phyloP scores from a whole-genome alignment of 2,329 filamentous ascomycete genomes.

The Hymenoscyphus linearis region DNA sequence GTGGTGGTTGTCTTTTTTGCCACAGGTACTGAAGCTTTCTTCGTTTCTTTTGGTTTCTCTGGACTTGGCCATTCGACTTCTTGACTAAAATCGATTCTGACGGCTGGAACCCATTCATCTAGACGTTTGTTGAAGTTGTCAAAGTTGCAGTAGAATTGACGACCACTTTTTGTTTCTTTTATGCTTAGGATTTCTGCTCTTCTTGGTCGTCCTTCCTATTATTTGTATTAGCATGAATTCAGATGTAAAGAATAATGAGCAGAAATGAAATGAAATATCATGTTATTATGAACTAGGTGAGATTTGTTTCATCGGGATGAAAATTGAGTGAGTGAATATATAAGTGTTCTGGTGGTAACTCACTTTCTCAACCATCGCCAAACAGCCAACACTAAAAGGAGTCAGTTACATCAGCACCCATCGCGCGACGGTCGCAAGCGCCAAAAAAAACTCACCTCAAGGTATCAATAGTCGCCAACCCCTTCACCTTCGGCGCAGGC shows the following conservation, averaged over 20 bases:
- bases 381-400: constrained; percentile 30
- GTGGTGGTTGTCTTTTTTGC: constrained; percentile 34
- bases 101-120: constrained; percentile 77
- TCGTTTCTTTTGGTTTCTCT: constrained; percentile 70
- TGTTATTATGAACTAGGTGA: neutral
- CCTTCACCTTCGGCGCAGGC: constrained; percentile 60
- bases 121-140: constrained; percentile 32
- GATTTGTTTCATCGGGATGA: constrained; percentile 7
- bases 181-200: constrained; percentile 97
- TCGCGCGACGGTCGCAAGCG: constrained; percentile 2
- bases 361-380: constrained; percentile 34
- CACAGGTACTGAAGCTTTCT: constrained; percentile 53
- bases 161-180: constrained; percentile 79
- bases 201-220: constrained; percentile 72
- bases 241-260: constrained; percentile 9
- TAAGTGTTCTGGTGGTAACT: constrained; percentile 11
- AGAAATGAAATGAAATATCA: neutral
- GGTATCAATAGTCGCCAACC: constrained; percentile 78
- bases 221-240: constrained; percentile 11
- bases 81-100: constrained; percentile 77
- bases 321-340: neutral
- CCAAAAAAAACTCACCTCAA: constrained; percentile 55
- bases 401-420: constrained; percentile 11
- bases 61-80: constrained; percentile 96
- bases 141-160: constrained; percentile 37